phyloP scores from a whole-genome alignment of 768 basidiomycete genomes.

The Porphyrellus cyaneotinctus region DNA sequence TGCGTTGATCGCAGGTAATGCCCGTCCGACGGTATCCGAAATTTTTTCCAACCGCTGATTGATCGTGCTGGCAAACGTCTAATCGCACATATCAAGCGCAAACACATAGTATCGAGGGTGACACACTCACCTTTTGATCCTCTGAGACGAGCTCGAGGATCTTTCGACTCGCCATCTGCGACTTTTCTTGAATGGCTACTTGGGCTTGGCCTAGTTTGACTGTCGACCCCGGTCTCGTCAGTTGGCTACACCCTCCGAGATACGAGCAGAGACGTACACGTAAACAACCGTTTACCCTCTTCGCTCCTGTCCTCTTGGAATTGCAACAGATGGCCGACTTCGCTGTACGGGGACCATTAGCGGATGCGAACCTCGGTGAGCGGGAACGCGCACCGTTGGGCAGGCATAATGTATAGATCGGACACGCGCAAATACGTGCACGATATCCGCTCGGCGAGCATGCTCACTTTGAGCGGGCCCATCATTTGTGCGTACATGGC shows the following conservation, averaged over 20 bases:
- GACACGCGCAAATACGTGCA: constrained; percentile 17
- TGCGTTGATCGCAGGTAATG: constrained; percentile 10
- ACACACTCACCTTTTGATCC: constrained; percentile 9
- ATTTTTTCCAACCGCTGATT: constrained; percentile 14
- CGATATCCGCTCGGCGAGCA: constrained; percentile 20
- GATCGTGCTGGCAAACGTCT: constrained; percentile 13
- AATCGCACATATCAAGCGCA: too few species aligned
- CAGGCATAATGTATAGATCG: constrained; percentile 20
- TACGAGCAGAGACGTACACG: background rate
- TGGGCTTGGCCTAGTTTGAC: constrained; percentile 12
- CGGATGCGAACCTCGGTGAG: background rate
- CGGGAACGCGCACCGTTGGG: constrained; percentile 13
- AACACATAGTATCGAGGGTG: background rate
- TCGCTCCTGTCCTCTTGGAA: constrained; percentile 19
- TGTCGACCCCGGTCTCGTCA: background rate
- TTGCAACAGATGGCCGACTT: constrained; percentile 17
- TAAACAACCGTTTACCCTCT: constrained; percentile 13
- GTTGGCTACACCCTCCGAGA: too few species aligned
- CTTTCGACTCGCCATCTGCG: constrained; percentile 9
- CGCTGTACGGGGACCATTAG: background rate
- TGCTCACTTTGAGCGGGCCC: constrained; percentile 22
- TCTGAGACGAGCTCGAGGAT: constrained; percentile 15
- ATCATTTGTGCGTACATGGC: constrained; percentile 23
- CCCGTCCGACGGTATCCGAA: constrained; percentile 9
- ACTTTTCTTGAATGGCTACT: constrained; percentile 16